Evolutionary conservation across 495 filamentous ascomycete species (phyloP), one percentile per base, ranked within the genome.

Genomic region (Talaromyces liani): DNA sequence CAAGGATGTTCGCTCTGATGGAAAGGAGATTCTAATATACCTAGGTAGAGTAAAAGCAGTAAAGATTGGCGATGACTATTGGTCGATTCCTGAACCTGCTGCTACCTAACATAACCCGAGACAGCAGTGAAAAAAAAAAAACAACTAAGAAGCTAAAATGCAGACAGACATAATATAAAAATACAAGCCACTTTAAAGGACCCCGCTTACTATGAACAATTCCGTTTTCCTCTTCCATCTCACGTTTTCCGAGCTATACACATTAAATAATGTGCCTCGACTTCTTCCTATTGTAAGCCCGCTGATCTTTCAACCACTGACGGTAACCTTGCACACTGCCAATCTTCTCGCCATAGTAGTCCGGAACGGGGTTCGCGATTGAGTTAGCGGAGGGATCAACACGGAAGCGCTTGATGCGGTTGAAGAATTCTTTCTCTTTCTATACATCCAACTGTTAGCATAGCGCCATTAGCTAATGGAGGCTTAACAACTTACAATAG

Each of bases 291-390:
- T 96, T 96, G 75, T 94, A 98, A n/a, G 92, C 92, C 56, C 93
- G 76, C 81, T 98, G 95, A 73, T 98, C 94, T 80, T 93, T 97
- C 71, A 98, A 76, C 94, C 94, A 98, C 73, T 89, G 87, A 67
- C 95, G 77, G 70, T 97, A 98, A 58, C 89, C 92, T 63, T 85
- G 84, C 41, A 98, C 91, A 66, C 91, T 95, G 16, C 88, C 89
- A 72, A 98, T 96, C 84, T 96, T 97, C 81, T 98, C 94, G 58
- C 94, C 81, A 60, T 84, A 84, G 71, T 88, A 88, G 66, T 88
- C 86, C 4, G 85, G 85, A 16, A 93, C 87, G 0, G 88, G 88
- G 71, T 91, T 91, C 53, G 83, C 75, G 63, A 85, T 80, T 6
- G 83, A 87, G 65, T 86, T 86, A 16, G 81, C 80, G 0, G 84